These are phyloP conservation scores for Blastocystis sp. DNA, from an alignment of 352 stramenopile genomes.

Conservation along the genomic window DNA sequence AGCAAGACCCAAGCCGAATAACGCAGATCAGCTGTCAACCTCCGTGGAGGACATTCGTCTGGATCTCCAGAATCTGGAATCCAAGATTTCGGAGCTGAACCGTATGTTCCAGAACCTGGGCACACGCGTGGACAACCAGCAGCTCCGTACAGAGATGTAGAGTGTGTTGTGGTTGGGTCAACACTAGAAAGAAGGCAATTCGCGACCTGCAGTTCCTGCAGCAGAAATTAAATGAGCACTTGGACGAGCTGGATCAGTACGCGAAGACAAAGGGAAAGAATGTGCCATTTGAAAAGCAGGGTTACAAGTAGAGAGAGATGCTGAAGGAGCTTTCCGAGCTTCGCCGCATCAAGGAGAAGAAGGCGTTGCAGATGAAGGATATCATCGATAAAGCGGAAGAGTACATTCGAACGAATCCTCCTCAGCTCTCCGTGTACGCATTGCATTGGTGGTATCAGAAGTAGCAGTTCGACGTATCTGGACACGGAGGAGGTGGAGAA, in stretches of 20 bases:
- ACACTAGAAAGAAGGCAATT: conserved; percentile 45
- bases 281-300: neutral
- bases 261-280: conserved; percentile 61
- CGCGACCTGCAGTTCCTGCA: conserved; percentile 50
- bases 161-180: neutral
- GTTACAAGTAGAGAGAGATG: conserved; percentile 60
- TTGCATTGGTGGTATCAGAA: neutral
- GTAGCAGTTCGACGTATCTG: conserved; percentile 56
- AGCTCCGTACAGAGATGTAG: conserved; percentile 64
- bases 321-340: conserved; percentile 64
- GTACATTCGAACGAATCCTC: conserved; percentile 52
- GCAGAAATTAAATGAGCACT: conserved; percentile 59
- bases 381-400: conserved; percentile 58
- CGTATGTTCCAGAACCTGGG: conserved; percentile 68
- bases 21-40: conserved; percentile 51
- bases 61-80: conserved; percentile 64
- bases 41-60: conserved; percentile 64
- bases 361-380: conserved; percentile 34
- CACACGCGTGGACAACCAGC: conserved; percentile 58
- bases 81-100: conserved; percentile 61
- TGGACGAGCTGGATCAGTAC: conserved; percentile 68
- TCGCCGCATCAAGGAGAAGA: conserved; percentile 60
- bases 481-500: conserved; percentile 68
- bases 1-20: neutral
- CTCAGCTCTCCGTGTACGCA: conserved; percentile 14